A percentile compares a stretch with the other conserved stretches of the same genome.
phyloP scores from a whole-genome alignment of 2,329 filamentous ascomycete species.

The Fusarium coffeatum region DNA sequence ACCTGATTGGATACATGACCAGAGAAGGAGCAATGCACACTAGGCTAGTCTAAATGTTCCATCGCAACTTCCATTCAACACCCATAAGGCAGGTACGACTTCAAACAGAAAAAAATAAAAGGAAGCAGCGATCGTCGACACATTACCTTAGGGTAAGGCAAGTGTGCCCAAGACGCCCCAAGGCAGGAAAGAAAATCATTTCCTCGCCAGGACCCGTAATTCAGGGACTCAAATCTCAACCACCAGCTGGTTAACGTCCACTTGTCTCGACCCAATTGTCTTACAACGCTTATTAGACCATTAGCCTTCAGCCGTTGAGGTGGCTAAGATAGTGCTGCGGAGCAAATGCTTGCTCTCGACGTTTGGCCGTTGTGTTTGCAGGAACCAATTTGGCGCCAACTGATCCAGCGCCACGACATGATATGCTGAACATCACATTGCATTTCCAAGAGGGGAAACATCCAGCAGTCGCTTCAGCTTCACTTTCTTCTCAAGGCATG shows the following conservation, averaged over 20 bases:
- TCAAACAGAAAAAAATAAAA: neutral
- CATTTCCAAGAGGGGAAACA: constrained; percentile 16
- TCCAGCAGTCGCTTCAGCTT: constrained; percentile 16
- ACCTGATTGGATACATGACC: constrained; percentile 14
- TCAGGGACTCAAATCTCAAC: constrained; percentile 11
- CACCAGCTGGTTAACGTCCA: constrained; percentile 8
- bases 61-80: neutral
- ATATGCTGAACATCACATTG: neutral
- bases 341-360: constrained; percentile 26
- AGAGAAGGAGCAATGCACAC: constrained; percentile 16
- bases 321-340: constrained; percentile 21
- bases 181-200: neutral
- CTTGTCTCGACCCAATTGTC: constrained; percentile 29
- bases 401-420: constrained; percentile 18
- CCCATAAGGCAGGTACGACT: neutral
- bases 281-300: constrained; percentile 11
- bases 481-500: constrained; percentile 11
- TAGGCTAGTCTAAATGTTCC: neutral
- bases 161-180: constrained; percentile 10
- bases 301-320: constrained; percentile 9
- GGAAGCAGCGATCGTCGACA: neutral
- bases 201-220: neutral
- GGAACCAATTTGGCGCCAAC: constrained; percentile 14
- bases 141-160: neutral
- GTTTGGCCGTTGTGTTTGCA: constrained; percentile 41